These are phyloP conservation scores for Fusarium solani-melongenae DNA, from an alignment of 2,329 filamentous ascomycete species.

Conservation along the genomic window DNA sequence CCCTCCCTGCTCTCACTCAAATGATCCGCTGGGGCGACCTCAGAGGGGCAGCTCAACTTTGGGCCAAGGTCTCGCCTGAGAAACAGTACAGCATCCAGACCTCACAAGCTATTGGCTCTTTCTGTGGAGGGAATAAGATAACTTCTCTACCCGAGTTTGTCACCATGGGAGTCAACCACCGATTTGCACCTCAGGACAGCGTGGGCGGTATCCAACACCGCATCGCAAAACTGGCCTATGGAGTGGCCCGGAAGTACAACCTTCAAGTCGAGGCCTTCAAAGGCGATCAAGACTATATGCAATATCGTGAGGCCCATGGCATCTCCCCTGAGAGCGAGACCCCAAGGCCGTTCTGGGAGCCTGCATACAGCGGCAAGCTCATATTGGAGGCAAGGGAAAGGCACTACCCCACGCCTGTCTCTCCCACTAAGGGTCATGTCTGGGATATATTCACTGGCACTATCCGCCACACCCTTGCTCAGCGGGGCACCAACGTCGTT, in stretches of 20 bases:
- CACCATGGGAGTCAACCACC: constrained; percentile 67
- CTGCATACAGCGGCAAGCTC: background rate
- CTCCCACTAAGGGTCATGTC: background rate
- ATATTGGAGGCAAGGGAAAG: background rate
- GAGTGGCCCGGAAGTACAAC: background rate
- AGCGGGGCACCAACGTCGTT: background rate
- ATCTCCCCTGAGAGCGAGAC: background rate
- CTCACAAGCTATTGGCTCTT: constrained; percentile 68
- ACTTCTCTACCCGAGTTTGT: constrained; percentile 74
- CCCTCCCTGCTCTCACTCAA: constrained; percentile 53
- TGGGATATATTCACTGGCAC: constrained; percentile 23
- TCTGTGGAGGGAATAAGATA: constrained; percentile 70
- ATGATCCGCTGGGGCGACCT: constrained; percentile 44
- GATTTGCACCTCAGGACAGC: constrained; percentile 28
- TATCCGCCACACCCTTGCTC: background rate
- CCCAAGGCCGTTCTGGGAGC: background rate
- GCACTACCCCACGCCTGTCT: background rate
- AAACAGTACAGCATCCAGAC: constrained; percentile 67
- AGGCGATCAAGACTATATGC: constrained; percentile 2
- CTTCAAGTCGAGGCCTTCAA: constrained; percentile 8
- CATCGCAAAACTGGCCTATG: background rate
- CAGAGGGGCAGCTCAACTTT: constrained; percentile 37
- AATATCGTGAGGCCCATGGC: background rate
- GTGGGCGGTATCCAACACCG: constrained; percentile 1
- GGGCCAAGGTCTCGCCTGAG: constrained; percentile 27